Evolutionary conservation across 768 basidiomycete genomes (phyloP).

Genomic region (Hortiboletus flavorubellus): DNA sequence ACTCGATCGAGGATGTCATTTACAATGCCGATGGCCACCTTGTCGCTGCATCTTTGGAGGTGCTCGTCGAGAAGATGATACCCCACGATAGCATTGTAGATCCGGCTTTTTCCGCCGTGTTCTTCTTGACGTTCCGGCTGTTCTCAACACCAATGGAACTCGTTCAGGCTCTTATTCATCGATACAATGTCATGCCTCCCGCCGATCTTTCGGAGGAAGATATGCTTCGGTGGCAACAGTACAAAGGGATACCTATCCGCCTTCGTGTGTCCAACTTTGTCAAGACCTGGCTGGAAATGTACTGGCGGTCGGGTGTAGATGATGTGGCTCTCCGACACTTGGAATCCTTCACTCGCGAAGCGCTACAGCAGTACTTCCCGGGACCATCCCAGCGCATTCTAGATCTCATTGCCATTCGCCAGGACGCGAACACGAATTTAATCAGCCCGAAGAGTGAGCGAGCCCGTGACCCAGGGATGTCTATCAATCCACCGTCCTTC

Average conservation of each 20-base stretch:
- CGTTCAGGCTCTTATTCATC: slow-evolving; percentile 69
- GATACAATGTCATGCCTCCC: slow-evolving; percentile 80
- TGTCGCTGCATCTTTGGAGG: slow-evolving; percentile 85
- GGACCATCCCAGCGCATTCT: slow-evolving; percentile 70
- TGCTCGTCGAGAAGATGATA: slow-evolving; percentile 95
- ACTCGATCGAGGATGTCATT: slow-evolving; percentile 77
- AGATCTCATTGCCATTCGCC: slow-evolving; percentile 59
- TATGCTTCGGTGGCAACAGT: slow-evolving; percentile 73
- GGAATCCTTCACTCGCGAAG: slow-evolving; percentile 59
- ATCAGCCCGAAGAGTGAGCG: slow-evolving; percentile 61
- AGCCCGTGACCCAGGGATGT: slow-evolving; percentile 71
- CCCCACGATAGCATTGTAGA: slow-evolving; percentile 92
- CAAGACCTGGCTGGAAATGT: slow-evolving; percentile 89
- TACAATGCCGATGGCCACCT: slow-evolving; percentile 90
- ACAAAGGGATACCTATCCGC: slow-evolving; percentile 87
- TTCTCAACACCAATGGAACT: slow-evolving; percentile 80
- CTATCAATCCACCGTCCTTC: slow-evolving; percentile 57
- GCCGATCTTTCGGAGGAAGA: slow-evolving; percentile 54
- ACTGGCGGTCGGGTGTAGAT: slow-evolving; percentile 83
- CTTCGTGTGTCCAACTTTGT: slow-evolving; percentile 89
- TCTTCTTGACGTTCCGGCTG: slow-evolving; percentile 93
- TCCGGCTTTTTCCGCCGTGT: slow-evolving; percentile 79
- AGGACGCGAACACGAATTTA: slow-evolving; percentile 43
- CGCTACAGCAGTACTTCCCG: slow-evolving; percentile 59
- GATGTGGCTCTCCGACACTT: slow-evolving; percentile 56